Evolutionary conservation across 1,284 basidiomycete species (phyloP), one percentile per base, ranked within the genome.

Genomic region (Ganoderma lingzhi): DNA sequence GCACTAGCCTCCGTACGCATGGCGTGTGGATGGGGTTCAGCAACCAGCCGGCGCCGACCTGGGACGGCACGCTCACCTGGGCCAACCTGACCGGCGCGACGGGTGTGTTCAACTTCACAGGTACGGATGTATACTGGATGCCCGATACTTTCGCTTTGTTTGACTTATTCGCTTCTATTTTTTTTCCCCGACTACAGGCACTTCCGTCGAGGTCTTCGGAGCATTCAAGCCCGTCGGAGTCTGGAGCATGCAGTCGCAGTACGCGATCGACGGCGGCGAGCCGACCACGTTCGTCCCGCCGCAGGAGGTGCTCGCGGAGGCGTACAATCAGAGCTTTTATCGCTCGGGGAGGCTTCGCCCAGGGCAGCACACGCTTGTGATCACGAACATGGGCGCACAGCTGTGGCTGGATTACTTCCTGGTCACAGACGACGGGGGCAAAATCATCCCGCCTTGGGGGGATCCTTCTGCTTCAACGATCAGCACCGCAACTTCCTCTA

Each of bases 231-330:
- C 56, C 35, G 19, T 59, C 35, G 56, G 56, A 6, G n/a, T 14
- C 9, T 59, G 56, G 56, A 59, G 56, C 56, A 59, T 59, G 56
- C 35, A 59, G 35, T 59, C 56, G 35, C 56, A 59, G 56, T 59
- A 59, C 35, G n/a, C 56, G 19, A 39, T 59, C 35, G 37, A 59
- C 19, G 56, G 56, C 35, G 56, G 56, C 56, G 19, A 8, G 6
- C 56, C 35, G 56, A 59, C 56, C 19, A n/a, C 19, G 17, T 59
- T 59, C 35, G 2, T 39, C 35, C 56, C 35, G 35, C 56, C 35
- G 6, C 35, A 35, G 23, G 56, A 39, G 56, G 56, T 59, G 35
- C n/a, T 3, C 1, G 6, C 1, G 1, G 56, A 59, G 35, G 32
- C 35, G 0, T 59, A 37, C 35, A n/a, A 35, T 5, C 35, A 59